Evolutionary conservation across 2,329 filamentous ascomycete species (phyloP).

Genomic region (Hortaea werneckii): DNA sequence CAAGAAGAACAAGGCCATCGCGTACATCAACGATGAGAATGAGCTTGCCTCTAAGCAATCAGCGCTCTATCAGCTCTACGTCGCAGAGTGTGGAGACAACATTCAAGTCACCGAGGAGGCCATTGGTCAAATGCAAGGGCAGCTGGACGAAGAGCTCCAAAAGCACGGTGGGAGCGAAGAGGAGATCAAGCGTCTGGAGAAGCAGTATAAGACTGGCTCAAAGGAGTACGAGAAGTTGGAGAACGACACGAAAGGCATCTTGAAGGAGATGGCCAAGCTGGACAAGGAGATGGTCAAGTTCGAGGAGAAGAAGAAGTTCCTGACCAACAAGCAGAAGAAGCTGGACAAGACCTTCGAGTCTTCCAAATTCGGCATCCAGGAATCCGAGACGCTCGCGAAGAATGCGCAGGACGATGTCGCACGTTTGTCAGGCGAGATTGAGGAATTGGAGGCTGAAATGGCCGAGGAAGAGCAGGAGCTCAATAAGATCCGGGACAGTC

Average conservation of each 20-base stretch:
- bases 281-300: constrained; percentile 97
- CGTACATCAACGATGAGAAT: constrained; percentile 85
- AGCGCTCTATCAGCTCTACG: constrained; percentile 83
- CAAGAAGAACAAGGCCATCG: constrained; percentile 90
- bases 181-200: constrained; percentile 80
- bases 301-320: constrained; percentile 93
- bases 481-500: constrained; percentile 66
- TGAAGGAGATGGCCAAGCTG: constrained; percentile 83
- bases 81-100: constrained; percentile 81
- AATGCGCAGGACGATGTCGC: constrained; percentile 71
- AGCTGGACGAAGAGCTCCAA: constrained; percentile 77
- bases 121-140: constrained; percentile 77
- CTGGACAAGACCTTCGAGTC: constrained; percentile 76
- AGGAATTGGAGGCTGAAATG: constrained; percentile 64
- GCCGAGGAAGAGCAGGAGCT: constrained; percentile 73
- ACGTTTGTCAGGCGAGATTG: constrained; percentile 63
- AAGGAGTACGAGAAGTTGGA: constrained; percentile 77
- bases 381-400: constrained; percentile 67
- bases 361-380: constrained; percentile 62
- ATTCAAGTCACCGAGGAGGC: constrained; percentile 81
- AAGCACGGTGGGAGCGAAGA: constrained; percentile 86
- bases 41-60: constrained; percentile 84
- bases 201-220: constrained; percentile 67
- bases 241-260: constrained; percentile 65
- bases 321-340: constrained; percentile 85